phyloP scores from a whole-genome alignment of 148 eudicot genomes.

The Polygonum aviculare region DNA sequence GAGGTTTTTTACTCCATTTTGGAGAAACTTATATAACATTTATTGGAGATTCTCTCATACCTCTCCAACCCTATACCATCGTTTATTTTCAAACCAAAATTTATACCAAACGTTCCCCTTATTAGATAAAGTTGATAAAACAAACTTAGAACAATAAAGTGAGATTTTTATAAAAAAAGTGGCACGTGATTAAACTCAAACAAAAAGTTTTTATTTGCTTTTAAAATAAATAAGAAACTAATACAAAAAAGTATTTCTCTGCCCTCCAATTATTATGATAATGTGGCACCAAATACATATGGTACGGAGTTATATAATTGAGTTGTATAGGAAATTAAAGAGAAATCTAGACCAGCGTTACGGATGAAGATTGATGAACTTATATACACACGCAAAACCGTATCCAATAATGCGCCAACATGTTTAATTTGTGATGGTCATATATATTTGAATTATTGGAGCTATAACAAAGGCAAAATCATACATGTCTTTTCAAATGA shows the following conservation, averaged over 20 bases:
- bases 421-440: background rate
- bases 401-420: background rate
- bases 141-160: background rate
- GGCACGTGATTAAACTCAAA: background rate
- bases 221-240: background rate
- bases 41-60: too few species aligned
- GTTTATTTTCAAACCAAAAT: too few species aligned
- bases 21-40: too few species aligned
- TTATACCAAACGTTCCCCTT: too few species aligned
- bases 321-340: background rate
- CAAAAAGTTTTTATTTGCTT: background rate
- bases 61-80: too few species aligned
- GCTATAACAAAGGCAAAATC: background rate
- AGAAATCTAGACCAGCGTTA: background rate
- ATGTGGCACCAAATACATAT: background rate
- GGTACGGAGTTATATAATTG: background rate
- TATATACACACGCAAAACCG: background rate
- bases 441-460: background rate
- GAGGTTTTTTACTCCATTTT: too few species aligned
- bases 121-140: background rate
- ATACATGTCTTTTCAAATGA: background rate
- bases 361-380: constrained; percentile 5
- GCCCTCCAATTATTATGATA: too few species aligned
- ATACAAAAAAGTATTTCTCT: too few species aligned
- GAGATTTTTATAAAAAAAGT: background rate